These are phyloP conservation scores for Acer campestre DNA, from an alignment of 345 rosid species.

Conservation along the genomic window DNA sequence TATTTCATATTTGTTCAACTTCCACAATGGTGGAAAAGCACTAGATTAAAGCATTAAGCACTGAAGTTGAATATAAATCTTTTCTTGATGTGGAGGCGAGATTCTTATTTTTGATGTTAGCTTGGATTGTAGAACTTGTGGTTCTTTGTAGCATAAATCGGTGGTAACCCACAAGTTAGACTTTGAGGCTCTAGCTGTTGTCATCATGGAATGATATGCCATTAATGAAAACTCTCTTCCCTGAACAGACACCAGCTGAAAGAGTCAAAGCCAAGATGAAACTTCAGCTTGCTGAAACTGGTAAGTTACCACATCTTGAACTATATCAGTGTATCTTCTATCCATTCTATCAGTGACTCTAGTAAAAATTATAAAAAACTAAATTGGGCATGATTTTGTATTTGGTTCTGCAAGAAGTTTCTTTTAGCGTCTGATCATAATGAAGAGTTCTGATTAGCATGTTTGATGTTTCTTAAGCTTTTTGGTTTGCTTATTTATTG, in stretches of 20 bases:
- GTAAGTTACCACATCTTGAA: constrained; percentile 32
- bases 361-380: neutral
- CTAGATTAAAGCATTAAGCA: neutral
- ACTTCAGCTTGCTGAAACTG: constrained; percentile 81
- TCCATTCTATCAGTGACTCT: neutral
- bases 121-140: constrained; percentile 2
- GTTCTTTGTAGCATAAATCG: neutral
- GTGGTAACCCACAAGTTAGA: neutral
- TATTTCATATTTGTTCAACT: neutral
- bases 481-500: neutral
- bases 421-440: neutral
- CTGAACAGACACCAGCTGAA: constrained; percentile 71
- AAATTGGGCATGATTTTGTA: neutral
- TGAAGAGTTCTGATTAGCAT: neutral
- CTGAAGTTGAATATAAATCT: neutral
- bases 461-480: neutral
- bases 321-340: neutral
- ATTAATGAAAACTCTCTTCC: constrained; percentile 23
- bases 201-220: neutral
- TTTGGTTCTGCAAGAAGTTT: neutral
- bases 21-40: neutral
- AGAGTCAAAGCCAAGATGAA: constrained; percentile 94
- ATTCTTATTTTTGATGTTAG: neutral
- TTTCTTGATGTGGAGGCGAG: neutral
- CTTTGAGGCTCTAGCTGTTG: neutral